Evolutionary conservation across 1,284 basidiomycete species (phyloP), one percentile per base, ranked within the genome.

Genomic region (Ustilago loliicola): DNA sequence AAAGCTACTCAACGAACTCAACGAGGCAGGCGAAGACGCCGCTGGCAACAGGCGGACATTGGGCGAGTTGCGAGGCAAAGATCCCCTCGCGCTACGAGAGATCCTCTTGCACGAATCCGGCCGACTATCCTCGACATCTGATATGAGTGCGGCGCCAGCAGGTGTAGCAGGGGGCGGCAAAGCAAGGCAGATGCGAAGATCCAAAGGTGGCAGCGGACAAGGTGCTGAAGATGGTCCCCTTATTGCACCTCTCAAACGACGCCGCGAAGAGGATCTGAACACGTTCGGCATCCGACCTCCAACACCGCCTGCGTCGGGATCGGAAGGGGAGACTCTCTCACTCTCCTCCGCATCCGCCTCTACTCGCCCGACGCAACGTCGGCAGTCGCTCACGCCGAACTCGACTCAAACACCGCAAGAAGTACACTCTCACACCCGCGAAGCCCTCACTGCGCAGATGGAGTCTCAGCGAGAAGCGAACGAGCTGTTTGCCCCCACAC

Each of bases 191-290:
- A 80, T 81, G 77, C 30, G 54, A 27, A 51, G 45, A 9, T 61
- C 61, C 7, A 65, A 50, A 4, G 66, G 63, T n/a, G 66, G 62
- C 3, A 40, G 55, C 15, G 61, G 62, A 38, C 40, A 55, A n/a
- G 73, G 69, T 27, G 75, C 61, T 3, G 80, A 81, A 61, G 80
- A 81, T 30, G 79, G 77, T 6, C 80, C 80, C 13, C 58, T 81
- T 36, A 57, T 80, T 21, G 66, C 69, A 19, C 68, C 75, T 15
- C 58, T 67, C 27, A 81, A 80, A 45, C 55, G 80, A 11, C 66
- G 66, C 11, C 40, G 75, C 36, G 69, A 77, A 52, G 68, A 79
- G 17, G 65, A 77, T 34, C 54, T 66, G 15, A 57, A 55, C 40
- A 13, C 64, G 21, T 52, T 66, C 5, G 75, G 75, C 15, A 51